Evolutionary conservation across 768 basidiomycete species (phyloP), one percentile per base, ranked within the genome.

Genomic region (Tulasnella sp.): DNA sequence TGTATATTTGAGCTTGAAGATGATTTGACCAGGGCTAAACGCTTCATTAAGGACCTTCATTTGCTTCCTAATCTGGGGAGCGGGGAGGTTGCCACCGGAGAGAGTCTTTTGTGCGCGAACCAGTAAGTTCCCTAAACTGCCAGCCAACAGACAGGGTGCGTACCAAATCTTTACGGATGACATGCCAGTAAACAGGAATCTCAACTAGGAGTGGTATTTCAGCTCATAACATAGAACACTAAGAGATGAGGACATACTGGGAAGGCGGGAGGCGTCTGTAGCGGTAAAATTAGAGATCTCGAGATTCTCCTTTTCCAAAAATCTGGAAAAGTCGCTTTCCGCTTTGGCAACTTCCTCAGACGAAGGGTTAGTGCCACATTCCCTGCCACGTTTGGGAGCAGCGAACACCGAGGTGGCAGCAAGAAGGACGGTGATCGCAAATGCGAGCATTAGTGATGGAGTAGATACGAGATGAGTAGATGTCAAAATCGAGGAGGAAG

Each of bases 1-100:
- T 12, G 53, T 59, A 14, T 46, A 55, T 2, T 61, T 61, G 19
- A 65, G 61, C 6, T 36, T 52, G 53, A 62, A 65, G 31, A 53
- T 42, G 40, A 64, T 51, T 4, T 64, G 64, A 2, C 53, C 40
- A 3, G 25, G 21, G 7, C 59, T n/a, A 49, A 63, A 65, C 25
- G 58, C 61, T 11, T 53, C 23, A 51, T 65, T 65, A 21, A 65
- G 39, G 17, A 57, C 54, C 17, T 45, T 34, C 52, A 64, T 64
- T 50, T 62, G 62, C 7, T 43, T 15, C 14, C 21, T 19, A 36
- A 64, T 72, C 37, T 63, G 62, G 9, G 31, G 19, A 11, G 34
- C 48, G n/a, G 59, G 25, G 40, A 55, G 12, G 37, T 55, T 12
- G 9, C 53, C 53, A 17, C 37, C 39, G n/a, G n/a, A n/a, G n/a